Evolutionary conservation across 2,329 filamentous ascomycete species (phyloP).

Genomic region (Colletotrichum sp.): DNA sequence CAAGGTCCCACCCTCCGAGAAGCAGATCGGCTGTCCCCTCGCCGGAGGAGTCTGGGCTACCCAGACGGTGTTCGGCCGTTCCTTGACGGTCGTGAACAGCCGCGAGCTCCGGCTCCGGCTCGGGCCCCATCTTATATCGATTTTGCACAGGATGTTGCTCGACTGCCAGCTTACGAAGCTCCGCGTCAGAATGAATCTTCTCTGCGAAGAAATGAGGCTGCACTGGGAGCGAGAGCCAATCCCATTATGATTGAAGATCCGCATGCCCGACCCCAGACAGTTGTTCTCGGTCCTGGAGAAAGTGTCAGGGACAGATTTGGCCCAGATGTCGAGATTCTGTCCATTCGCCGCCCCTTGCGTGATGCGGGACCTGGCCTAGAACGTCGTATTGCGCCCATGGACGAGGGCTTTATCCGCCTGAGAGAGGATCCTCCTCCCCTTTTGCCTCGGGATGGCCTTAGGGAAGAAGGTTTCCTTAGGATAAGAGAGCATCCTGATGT

Average conservation of each 20-base stretch:
- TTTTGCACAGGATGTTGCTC: slow-evolving; percentile 19
- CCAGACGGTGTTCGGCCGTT: neutral
- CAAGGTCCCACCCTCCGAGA: neutral
- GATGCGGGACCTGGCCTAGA: neutral
- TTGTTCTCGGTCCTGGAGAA: slow-evolving; percentile 37
- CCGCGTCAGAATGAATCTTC: neutral
- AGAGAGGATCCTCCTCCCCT: neutral
- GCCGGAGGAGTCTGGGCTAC: neutral
- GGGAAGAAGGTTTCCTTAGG: slow-evolving; percentile 14
- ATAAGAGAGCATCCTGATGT: slow-evolving; percentile 4
- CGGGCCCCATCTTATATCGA: neutral
- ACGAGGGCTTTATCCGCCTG: slow-evolving; percentile 16
- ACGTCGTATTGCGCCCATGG: neutral
- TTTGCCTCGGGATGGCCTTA: neutral
- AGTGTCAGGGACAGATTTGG: slow-evolving; percentile 24
- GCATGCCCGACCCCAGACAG: slow-evolving; percentile 20
- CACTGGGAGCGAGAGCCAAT: slow-evolving; percentile 30
- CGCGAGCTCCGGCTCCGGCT: neutral
- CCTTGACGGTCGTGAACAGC: neutral
- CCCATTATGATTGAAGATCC: slow-evolving; percentile 44
- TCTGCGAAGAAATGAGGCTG: neutral
- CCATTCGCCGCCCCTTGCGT: slow-evolving; percentile 10
- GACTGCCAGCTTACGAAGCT: slow-evolving; percentile 17
- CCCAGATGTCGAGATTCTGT: slow-evolving; percentile 16
- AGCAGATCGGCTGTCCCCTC: neutral